Evolutionary conservation across 2,329 filamentous ascomycete species (phyloP).

Genomic region (Talaromyces sp.): DNA sequence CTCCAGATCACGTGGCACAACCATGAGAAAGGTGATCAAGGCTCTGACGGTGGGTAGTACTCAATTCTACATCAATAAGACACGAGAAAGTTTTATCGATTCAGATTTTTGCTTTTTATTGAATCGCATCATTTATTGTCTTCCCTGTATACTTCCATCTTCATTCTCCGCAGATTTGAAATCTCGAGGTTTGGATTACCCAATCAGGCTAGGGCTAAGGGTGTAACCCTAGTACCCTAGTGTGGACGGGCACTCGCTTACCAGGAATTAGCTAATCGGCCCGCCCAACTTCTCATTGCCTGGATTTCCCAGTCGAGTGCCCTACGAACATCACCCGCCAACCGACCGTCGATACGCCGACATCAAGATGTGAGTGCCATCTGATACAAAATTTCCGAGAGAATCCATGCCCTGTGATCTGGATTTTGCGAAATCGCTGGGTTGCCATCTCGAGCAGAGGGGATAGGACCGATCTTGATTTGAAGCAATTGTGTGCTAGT

Average conservation of each 20-base stretch:
- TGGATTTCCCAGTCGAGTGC: constrained; percentile 43
- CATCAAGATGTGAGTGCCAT: constrained; percentile 50
- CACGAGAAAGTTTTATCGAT: too few relatives aligned
- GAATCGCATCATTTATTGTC: not conserved
- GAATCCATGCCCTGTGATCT: constrained; percentile 8
- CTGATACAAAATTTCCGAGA: constrained; percentile 24
- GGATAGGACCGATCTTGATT: constrained; percentile 2
- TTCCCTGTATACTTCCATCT: not conserved
- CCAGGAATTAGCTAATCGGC: constrained; percentile 45
- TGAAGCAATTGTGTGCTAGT: constrained; percentile 23
- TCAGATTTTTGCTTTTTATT: too few relatives aligned
- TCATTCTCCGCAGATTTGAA: not conserved
- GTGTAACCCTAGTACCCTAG: constrained; percentile 44
- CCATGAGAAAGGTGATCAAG: not conserved
- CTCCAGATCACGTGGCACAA: not conserved
- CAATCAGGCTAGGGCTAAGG: constrained; percentile 21
- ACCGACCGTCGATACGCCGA: constrained; percentile 50
- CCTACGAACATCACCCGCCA: constrained; percentile 48
- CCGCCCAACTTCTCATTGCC: constrained; percentile 45
- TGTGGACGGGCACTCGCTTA: constrained; percentile 42
- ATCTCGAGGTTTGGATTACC: constrained; percentile 10
- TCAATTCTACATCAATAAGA: too few relatives aligned
- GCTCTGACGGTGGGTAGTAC: not conserved
- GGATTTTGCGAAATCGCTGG: not conserved
- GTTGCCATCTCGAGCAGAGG: not conserved